Conservation (phyloP, 805 yeast genomes). For the Yarrowia keelungensis region DNA sequence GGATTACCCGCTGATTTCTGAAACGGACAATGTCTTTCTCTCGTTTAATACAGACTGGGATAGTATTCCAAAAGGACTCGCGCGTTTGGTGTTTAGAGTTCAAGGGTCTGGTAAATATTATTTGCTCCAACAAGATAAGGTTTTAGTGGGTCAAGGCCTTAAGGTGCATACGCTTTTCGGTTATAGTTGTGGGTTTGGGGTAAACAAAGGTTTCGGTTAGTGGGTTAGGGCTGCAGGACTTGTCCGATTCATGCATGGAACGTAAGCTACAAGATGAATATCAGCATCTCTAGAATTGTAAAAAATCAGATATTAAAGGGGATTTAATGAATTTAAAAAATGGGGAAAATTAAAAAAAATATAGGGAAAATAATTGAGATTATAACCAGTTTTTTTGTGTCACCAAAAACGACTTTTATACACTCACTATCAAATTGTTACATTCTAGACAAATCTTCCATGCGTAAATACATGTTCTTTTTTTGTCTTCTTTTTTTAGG, state of each 20-base stretch:
- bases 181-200: constrained; percentile 32
- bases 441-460: background rate
- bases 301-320: background rate
- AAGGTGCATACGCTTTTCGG: constrained; percentile 3
- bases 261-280: background rate
- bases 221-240: constrained; percentile 18
- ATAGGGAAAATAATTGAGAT: background rate
- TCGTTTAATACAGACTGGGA: no score
- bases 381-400: no score
- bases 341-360: no score
- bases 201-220: background rate
- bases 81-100: background rate
- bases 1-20: background rate
- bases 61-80: background rate
- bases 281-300: no score
- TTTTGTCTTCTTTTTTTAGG: background rate
- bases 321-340: background rate
- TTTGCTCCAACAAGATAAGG: constrained; percentile 24
- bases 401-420: no score
- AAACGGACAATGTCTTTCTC: background rate
- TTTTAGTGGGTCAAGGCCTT: constrained; percentile 11
- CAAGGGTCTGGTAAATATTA: constrained; percentile 17
- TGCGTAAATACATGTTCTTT: background rate
- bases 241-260: constrained; percentile 20
- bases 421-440: no score